Percentiles rank a stretch among this genome's conserved stretches.
Evolutionary conservation across 345 rosid genomes (phyloP).

Genomic region (Aquilaria malaccensis): DNA sequence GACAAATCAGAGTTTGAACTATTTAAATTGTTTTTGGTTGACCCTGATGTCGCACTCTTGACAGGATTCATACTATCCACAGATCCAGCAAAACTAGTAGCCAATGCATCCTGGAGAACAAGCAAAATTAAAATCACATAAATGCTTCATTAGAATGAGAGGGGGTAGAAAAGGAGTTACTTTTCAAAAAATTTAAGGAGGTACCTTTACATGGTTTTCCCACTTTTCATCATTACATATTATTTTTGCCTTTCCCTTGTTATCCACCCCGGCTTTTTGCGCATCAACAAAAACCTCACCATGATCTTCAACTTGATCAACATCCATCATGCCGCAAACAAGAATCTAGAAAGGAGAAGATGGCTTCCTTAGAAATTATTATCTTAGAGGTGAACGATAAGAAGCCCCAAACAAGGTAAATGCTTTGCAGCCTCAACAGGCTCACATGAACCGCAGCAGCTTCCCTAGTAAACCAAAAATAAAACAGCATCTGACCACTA

Average conservation of each 20-base stretch:
- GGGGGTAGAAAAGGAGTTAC: background rate
- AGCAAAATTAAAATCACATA: slow-evolving; percentile 4
- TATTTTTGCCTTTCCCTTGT: slow-evolving; percentile 35
- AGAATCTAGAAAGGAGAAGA: slow-evolving; percentile 18
- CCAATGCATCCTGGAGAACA: slow-evolving; percentile 27
- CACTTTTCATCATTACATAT: slow-evolving; percentile 12
- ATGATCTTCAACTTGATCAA: slow-evolving; percentile 17
- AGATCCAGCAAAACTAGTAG: slow-evolving; percentile 20
- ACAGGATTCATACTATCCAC: slow-evolving; percentile 18
- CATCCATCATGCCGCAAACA: slow-evolving; percentile 24
- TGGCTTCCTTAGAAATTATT: slow-evolving; percentile 3
- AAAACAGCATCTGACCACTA: too few relatives aligned
- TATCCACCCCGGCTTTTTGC: slow-evolving; percentile 12
- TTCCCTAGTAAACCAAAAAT: too few relatives aligned
- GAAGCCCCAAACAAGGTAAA: too few relatives aligned
- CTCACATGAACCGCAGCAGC: too few relatives aligned
- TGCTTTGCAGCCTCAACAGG: too few relatives aligned
- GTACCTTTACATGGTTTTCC: slow-evolving; percentile 18
- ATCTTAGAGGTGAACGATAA: too few relatives aligned
- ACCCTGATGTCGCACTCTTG: slow-evolving; percentile 25
- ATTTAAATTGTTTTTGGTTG: slow-evolving; percentile 19
- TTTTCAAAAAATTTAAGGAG: slow-evolving; percentile 1
- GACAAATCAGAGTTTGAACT: slow-evolving; percentile 30
- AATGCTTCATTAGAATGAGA: background rate
- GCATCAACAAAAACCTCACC: slow-evolving; percentile 10